Base-by-base conservation (phyloP, 2,329 filamentous ascomycete genomes). In the Leptographium procerum region DNA sequence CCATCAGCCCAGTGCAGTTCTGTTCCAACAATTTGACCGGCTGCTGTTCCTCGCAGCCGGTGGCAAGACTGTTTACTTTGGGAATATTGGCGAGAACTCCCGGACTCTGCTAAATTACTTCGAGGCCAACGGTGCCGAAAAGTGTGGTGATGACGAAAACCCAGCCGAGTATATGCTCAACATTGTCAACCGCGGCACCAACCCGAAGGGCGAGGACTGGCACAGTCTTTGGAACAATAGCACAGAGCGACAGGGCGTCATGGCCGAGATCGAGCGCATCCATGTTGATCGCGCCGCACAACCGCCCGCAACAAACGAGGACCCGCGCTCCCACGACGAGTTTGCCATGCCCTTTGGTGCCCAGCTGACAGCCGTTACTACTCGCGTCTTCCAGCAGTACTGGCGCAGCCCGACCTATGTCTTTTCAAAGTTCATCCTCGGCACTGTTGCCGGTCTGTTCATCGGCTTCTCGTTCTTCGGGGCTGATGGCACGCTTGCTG, bases 1-100 rank as follows among this genome's bases (percentile, higher is more conserved):
- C 61, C 92, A 97, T 70, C 92, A 97, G 71, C 92, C 92, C n/a
- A 95, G 89, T 16, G 91, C 91, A 36, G 91, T 95, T 80, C 79
- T 96, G 57, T 96, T 96, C 77, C 89, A 96, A 70, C 87, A 89
- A 60, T 96, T 94, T 69, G 89, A 94, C 67, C 82, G 87, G 60
- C 80, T 94, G 9, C 77, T 92, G 34, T 89, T 94, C 75, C 75
- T 94, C 19, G 84, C 85, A 31, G 85, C 82, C 67, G 88, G 88
- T 58, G 89, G 89, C 58, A 81, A 77, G 68, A 90, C 87, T 1
- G 86, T 92, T 52, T 94, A 94, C 75, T 92, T 90, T 66, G 89
- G 88, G 58, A 83, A 60, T 9, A 58, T 94, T 59, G 89, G 88
- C 62, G 72, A 86, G 64, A 84, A 88, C 70, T 88, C 87, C 1